Base-by-base conservation (phyloP, 2,329 filamentous ascomycete genomes). In the Colletotrichum gigasporum region DNA sequence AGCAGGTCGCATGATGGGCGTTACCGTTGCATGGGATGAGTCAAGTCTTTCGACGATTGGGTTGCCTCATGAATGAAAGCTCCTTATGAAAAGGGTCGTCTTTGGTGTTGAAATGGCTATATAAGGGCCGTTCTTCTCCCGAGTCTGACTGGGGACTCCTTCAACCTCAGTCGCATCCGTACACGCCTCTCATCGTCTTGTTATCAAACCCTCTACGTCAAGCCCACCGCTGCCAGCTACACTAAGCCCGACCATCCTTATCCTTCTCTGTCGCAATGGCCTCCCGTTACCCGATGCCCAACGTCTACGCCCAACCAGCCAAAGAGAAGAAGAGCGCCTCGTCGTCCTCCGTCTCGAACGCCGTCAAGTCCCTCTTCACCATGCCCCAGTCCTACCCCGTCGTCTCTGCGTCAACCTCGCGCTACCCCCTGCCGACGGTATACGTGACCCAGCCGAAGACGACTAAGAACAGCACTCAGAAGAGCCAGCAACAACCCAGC, bases 281-380 rank as follows among this genome's bases (percentile, higher is more conserved):
- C 16, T 62, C 58, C 14, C 58, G 51, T 7, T 53, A 56, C 51
- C 58, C 58, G 5, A 20, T 62, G 39, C 58, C 51, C 22, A 48
- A 56, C 18, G 18, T n/a, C 32, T 62, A 62, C 41, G 14, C 11
- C 32, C 20, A 14, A 3, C 11, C 48, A 6, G 7, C 41, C 24
- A 32, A 39, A 16, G 51, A 32, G n/a, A 32, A 54, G 34, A 16
- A 42, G 50, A 18, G 3, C 16, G 10, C 8, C 6, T 32, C 39
- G 4, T 32, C 37, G 9, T 16, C 32, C 7, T 48, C 41, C 7
- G n/a, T 26, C 12, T 53, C 56, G 20, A 5, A 12, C 20, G 24
- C 51, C 18, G 12, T 57, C 14, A 62, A 62, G 4, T 56, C 58
- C 2, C 14, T 62, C 44, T 57, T 56, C 9, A 41, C 22, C 28